phyloP scores from a whole-genome alignment of 2,329 filamentous ascomycete species.

The Chaetothyriales sp. region DNA sequence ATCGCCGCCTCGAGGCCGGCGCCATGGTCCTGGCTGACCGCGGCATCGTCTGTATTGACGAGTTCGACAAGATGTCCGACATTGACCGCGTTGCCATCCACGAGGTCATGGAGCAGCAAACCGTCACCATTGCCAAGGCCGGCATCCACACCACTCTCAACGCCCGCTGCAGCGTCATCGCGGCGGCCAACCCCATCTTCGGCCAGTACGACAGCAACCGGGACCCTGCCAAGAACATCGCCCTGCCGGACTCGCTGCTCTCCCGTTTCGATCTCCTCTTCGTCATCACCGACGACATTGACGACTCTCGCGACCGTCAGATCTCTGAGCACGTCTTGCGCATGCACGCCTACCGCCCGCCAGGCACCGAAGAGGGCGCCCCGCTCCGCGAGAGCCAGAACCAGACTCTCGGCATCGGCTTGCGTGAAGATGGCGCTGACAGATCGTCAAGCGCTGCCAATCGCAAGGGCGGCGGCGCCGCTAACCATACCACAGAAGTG shows the following conservation, averaged over 20 bases:
- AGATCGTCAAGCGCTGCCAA: neutral
- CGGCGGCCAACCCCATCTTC: slow-evolving; percentile 93
- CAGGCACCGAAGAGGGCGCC: slow-evolving; percentile 84
- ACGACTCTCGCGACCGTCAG: slow-evolving; percentile 78
- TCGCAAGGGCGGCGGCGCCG: slow-evolving; percentile 41
- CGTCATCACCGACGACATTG: slow-evolving; percentile 94
- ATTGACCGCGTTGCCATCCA: slow-evolving; percentile 96
- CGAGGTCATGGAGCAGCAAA: slow-evolving; percentile 99
- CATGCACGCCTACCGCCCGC: slow-evolving; percentile 90
- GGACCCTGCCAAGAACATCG: slow-evolving; percentile 96
- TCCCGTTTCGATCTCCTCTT: slow-evolving; percentile 98
- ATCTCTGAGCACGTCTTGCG: slow-evolving; percentile 93
- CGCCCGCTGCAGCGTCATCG: slow-evolving; percentile 88
- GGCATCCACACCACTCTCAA: slow-evolving; percentile 97
- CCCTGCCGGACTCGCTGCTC: slow-evolving; percentile 84
- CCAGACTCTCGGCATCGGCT: slow-evolving; percentile 75
- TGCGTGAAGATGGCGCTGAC: slow-evolving; percentile 46
- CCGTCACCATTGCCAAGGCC: slow-evolving; percentile 95
- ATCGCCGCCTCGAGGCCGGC: slow-evolving; percentile 85
- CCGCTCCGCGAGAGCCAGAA: slow-evolving; percentile 78
- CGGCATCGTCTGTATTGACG: slow-evolving; percentile 95
- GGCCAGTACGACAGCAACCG: slow-evolving; percentile 98
- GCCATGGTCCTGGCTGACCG: slow-evolving; percentile 97
- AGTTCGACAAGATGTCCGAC: slow-evolving; percentile 99
- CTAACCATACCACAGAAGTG: slow-evolving; percentile 68